Conservation (phyloP, 2,329 filamentous ascomycete genomes). For the Apiospora koreana region DNA sequence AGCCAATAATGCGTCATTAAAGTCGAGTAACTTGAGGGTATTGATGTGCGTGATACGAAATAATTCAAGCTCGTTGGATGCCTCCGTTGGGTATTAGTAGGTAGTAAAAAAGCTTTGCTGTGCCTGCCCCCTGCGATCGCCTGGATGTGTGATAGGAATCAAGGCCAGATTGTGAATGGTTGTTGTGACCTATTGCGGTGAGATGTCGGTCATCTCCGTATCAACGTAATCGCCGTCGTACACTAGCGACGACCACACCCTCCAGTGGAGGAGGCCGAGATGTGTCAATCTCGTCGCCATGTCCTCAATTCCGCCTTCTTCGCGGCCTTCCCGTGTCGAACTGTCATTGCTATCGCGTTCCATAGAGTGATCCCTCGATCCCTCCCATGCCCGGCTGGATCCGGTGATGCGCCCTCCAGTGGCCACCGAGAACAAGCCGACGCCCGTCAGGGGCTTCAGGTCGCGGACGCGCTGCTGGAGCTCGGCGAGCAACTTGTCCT, state of each 20-base stretch:
- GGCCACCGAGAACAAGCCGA: constrained; percentile 56
- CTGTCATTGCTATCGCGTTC: constrained; percentile 20
- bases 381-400: constrained; percentile 37
- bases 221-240: constrained; percentile 53
- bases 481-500: constrained; percentile 48
- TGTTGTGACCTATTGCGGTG: constrained; percentile 10
- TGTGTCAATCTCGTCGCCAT: constrained; percentile 80
- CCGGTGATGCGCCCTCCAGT: constrained; percentile 51
- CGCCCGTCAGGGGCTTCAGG: constrained; percentile 53
- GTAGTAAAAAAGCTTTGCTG: constrained; percentile 2
- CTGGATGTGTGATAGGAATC: not conserved
- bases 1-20: constrained; percentile 14
- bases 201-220: constrained; percentile 20
- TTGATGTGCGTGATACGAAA: constrained; percentile 9
- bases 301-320: constrained; percentile 60
- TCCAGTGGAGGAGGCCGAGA: constrained; percentile 84
- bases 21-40: constrained; percentile 12
- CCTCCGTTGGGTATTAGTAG: constrained; percentile 11
- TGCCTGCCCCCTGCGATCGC: constrained; percentile 1
- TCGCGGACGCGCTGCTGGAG: constrained; percentile 52
- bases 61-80: constrained; percentile 1
- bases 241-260: constrained; percentile 78
- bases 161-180: not conserved
- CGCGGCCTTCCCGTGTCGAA: constrained; percentile 39
- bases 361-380: constrained; percentile 25